Base-by-base conservation (phyloP, 305 asterid species). In the Petunia hybrid region DNA sequence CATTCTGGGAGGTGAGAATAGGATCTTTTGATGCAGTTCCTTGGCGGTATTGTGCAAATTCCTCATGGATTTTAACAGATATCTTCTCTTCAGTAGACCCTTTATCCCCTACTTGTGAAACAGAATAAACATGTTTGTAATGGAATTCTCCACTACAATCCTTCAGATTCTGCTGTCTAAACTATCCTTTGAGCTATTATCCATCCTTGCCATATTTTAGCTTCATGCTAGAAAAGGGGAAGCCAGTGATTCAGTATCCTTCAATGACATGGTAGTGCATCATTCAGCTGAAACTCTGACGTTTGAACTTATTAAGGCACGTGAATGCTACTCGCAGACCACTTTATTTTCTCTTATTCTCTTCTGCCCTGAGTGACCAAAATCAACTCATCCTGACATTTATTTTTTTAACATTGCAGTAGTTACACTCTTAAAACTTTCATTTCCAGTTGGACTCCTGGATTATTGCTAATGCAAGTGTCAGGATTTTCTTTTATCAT, bases 331-430 rank as follows among this genome's bases (percentile, higher is more conserved):
- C 68, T 9, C n/a, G 22, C 10, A 10, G 45, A 38, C 70, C 45
- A 38, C 43, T 36, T 64, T 64, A 64, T 12, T 64, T 64, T 64
- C 70, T 36, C 70, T 64, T 64, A 64, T 1, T 64, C 70, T 64
- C 22, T 4, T 64, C 70, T 64, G 41, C 45, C 22, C 70, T 64
- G 43, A 43, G 10, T 36, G 9, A 64, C 38, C 22, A 64, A 2
- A 64, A 64, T 64, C 70, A 64, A 63, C 68, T 61, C 5, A 61
- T 61, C 3, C 8, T 22, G 67, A 61, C 39, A 61, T 3, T 31
- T 59, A 4, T 59, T 16, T 59, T 59, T 6, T 22, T n/a, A 59
- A n/a, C 64, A 59, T 22, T 22, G 31, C 31, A 22, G 31, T 22
- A 22, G 31, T 22, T 22, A 22, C 31, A 22, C 31, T 22, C 31